Evolutionary conservation across 345 rosid species (phyloP).

Genomic region (Eucalyptus grandis): DNA sequence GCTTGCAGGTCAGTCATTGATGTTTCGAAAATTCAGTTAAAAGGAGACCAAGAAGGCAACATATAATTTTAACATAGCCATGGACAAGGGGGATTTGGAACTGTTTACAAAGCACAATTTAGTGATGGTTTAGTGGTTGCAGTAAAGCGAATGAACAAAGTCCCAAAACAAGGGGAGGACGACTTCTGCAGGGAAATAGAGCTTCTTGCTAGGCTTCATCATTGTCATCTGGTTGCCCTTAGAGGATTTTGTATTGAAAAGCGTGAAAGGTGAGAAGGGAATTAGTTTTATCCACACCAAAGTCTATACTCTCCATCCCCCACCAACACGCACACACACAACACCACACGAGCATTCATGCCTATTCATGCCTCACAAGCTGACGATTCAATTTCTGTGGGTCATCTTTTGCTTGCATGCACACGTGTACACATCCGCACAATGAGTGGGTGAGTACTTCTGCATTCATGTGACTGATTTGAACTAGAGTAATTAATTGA

Average conservation of each 20-base stretch:
- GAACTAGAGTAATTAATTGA: not conserved
- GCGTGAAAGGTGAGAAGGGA: constrained; percentile 40
- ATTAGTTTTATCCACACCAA: not conserved
- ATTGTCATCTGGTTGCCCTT: constrained; percentile 86
- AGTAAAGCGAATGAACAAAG: constrained; percentile 68
- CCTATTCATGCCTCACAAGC: not conserved
- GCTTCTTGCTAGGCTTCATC: constrained; percentile 91
- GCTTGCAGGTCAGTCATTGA: constrained; percentile 43
- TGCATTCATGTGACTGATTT: not conserved
- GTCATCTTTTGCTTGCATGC: not conserved
- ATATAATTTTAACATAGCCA: constrained; percentile 41
- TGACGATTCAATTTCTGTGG: not conserved
- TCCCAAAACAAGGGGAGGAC: constrained; percentile 73
- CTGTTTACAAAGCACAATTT: constrained; percentile 69
- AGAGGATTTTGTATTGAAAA: constrained; percentile 77
- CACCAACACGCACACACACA: not conserved
- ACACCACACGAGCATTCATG: not conserved
- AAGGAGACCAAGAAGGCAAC: constrained; percentile 81
- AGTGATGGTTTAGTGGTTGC: constrained; percentile 59
- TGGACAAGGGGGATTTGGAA: constrained; percentile 92
- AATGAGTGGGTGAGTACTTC: not conserved
- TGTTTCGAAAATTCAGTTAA: constrained; percentile 67
- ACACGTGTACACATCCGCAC: not conserved
- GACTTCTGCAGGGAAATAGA: constrained; percentile 92
- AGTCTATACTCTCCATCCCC: not conserved